Evolutionary conservation across 345 rosid genomes (phyloP), one percentile per base, ranked within the genome.

Genomic region (Lepidium sativum): DNA sequence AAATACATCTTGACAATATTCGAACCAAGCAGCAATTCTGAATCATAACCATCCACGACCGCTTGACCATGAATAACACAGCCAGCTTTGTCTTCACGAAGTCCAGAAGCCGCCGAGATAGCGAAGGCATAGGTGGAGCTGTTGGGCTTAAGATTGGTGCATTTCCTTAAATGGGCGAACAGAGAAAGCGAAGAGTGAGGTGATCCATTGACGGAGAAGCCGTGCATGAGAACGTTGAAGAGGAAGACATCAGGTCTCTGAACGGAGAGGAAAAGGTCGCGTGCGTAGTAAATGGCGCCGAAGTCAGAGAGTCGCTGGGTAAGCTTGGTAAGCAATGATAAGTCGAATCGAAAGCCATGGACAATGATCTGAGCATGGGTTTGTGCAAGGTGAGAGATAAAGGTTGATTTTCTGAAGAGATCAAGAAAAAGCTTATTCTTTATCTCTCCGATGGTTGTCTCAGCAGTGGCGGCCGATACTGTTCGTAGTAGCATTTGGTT

Each of bases 191-290:
- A 79, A 14, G 79, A 69, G 14, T 65, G 67, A 60, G 84, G 82
- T 37, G 64, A 54, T n/a, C 49, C 44, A 25, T 80, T 83, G 32
- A 17, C 31, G 18, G 85, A 76, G 65, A 84, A 77, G 44, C 91
- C 91, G 9, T 80, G 77, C 52, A 89, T 74, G 74, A 86, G 78
- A 59, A 84, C 89, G 62, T 89, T 86, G 78, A 83, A 84, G 67
- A 86, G 84, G 76, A 89, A 89, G 21, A 76, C 71, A 61, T 89
- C 96, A 16, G 96, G 96, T 51, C 67, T 80, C 0, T 74, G 72
- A 32, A 84, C 17, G 61, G 89, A 72, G 68, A 76, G 76, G 78
- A 86, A 78, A 74, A 89, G 77, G 66, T 65, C 39, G 15, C 72
- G 82, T 0, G 91, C 91, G 69, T 78, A 72, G 73, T 49, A 37